Percentiles rank a stretch among this genome's conserved stretches.
Conservation (phyloP, 1,284 basidiomycete species). For the Cutaneotrichosporon curvatum region DNA sequence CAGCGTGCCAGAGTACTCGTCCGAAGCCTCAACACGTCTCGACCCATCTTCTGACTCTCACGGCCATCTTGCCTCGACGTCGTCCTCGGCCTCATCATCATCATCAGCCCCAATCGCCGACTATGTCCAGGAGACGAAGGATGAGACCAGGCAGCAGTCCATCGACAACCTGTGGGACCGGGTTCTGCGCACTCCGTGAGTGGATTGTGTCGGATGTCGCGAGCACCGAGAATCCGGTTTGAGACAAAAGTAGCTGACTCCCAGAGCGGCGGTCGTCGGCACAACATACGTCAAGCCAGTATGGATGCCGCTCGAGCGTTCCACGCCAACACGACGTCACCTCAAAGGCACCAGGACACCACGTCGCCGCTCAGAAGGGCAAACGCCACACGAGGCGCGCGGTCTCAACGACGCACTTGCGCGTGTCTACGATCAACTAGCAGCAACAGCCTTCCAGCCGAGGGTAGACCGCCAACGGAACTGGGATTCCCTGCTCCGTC, state of each 20-base stretch:
- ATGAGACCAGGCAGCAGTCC: neutral
- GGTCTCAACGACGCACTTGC: conserved; percentile 23
- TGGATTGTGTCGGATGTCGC: neutral
- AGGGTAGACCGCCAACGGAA: neutral
- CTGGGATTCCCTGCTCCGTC: neutral
- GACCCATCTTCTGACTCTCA: too few relatives aligned
- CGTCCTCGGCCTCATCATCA: too few relatives aligned
- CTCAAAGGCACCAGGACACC: conserved; percentile 2
- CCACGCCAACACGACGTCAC: conserved; percentile 2
- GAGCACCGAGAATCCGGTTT: neutral
- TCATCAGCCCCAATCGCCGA: too few relatives aligned
- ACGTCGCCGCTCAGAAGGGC: conserved; percentile 19
- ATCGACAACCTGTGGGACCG: conserved; percentile 14
- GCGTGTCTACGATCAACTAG: conserved; percentile 20
- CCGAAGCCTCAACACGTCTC: too few relatives aligned
- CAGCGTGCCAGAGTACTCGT: too few relatives aligned
- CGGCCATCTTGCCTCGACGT: neutral
- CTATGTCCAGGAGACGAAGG: too few relatives aligned
- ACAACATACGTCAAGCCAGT: too few relatives aligned
- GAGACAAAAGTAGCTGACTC: neutral
- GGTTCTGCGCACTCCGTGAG: conserved; percentile 14
- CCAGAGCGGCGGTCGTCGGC: neutral
- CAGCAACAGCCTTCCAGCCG: neutral
- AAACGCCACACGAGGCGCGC: conserved; percentile 29
- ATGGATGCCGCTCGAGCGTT: conserved; percentile 1